Base-by-base conservation (phyloP, 805 yeast genomes). In the Barnettozyma salicaria region DNA sequence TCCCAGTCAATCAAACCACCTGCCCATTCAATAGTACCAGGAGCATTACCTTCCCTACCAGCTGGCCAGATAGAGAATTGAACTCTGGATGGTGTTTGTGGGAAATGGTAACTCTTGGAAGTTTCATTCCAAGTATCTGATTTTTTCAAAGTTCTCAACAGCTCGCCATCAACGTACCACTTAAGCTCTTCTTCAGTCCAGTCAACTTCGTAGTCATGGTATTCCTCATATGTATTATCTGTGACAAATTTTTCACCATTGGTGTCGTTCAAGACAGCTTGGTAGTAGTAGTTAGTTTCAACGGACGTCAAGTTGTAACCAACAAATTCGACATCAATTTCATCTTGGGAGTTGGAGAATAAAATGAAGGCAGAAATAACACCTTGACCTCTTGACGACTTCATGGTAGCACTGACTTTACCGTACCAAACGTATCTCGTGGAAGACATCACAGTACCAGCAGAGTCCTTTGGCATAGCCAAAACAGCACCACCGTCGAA, bases 1-100 rank as follows among this genome's bases (percentile, higher is more conserved):
- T 80, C 61, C 97, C 97, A 89, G 64, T 85, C 68, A 43, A 89
- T 76, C 20, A 45, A 66, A 63, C 97, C 97, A 63, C 96, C 96
- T 25, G 95, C 84, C 89, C 89, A 88, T 40, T 69, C 81, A 43
- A 74, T 67, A 11, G 88, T 80, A 67, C 89, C 89, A 19, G 52
- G 45, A 17, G 72, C 74, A 51, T 28, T 29, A 7, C 69, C 71
- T 21, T 66, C 44, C 43, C 62, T 68, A 59, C 88, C 89, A 64
- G 75, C 89, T 3, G 90, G 87, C 90, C 90, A 82, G 40, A 82
- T 56, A 4, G 89, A 82, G 36, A 80, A 59, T 55, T 82, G 86
- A 32, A 88, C 63, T 53, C 81, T 67, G 35, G 86, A 63, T 9
- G 90, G 90, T 1, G 90, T 81, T 59, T 80, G 85, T 19, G 90